Conservation (phyloP, 495 filamentous ascomycete genomes). For the Talaromyces trachyspermus region DNA sequence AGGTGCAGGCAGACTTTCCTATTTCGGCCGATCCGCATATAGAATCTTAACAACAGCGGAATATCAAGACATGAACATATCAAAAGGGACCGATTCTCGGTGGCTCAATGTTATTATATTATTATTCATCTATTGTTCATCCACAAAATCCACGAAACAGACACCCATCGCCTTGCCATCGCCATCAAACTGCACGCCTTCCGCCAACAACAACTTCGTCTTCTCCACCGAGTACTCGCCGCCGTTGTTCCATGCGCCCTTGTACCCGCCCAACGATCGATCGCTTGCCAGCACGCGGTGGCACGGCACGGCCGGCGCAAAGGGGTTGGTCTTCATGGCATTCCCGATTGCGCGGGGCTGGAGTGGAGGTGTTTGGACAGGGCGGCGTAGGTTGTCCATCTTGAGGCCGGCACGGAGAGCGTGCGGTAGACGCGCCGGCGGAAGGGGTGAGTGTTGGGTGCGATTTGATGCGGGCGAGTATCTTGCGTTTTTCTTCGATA, state of each 20-base stretch:
- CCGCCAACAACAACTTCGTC: conserved; percentile 16
- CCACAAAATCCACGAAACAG: conserved; percentile 26
- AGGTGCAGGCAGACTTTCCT: too few species aligned
- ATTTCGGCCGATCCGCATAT: too few species aligned
- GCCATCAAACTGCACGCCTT: conserved; percentile 26
- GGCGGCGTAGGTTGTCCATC: conserved; percentile 66
- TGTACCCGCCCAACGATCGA: conserved; percentile 17
- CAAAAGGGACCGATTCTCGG: background rate
- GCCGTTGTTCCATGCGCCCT: conserved; percentile 13
- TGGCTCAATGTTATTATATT: background rate
- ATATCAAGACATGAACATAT: too few species aligned
- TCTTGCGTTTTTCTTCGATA: conserved; percentile 14
- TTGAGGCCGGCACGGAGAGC: conserved; percentile 62
- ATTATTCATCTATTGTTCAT: conserved; percentile 1
- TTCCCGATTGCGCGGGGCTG: conserved; percentile 76
- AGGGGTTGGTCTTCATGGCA: conserved; percentile 64
- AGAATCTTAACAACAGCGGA: too few species aligned
- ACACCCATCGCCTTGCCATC: conserved; percentile 19
- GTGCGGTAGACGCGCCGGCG: conserved; percentile 56
- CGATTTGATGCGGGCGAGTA: conserved; percentile 21
- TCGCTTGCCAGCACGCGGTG: conserved; percentile 32
- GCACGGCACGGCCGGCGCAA: conserved; percentile 54
- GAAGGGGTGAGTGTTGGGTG: conserved; percentile 45
- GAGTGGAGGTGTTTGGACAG: conserved; percentile 58
- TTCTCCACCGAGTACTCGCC: conserved; percentile 26